These are phyloP conservation scores for Lactarius hengduanensis DNA, from an alignment of 768 basidiomycete genomes.

Conservation along the genomic window DNA sequence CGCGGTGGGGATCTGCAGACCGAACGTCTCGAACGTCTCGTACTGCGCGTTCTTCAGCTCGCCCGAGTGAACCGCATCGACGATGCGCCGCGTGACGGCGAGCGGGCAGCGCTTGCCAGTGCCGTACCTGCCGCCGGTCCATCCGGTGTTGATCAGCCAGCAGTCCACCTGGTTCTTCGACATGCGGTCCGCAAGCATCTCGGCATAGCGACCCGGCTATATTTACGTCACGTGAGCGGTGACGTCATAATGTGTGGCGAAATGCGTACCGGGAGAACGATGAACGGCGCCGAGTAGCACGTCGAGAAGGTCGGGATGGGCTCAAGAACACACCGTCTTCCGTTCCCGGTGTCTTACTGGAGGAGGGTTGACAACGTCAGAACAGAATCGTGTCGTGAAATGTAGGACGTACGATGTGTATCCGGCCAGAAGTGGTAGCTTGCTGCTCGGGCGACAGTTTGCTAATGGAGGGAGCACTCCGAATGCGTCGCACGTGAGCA, in stretches of 20 bases:
- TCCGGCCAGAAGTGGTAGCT: conserved; percentile 97
- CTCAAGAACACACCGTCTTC: conserved; percentile 97
- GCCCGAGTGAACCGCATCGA: conserved; percentile 96
- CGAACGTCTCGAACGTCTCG: conserved; percentile 82
- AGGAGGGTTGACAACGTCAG: conserved; percentile 27
- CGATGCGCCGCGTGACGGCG: conserved; percentile 92
- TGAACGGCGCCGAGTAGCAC: conserved; percentile 99
- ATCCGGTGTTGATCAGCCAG: conserved; percentile 99
- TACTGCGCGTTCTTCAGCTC: conserved; percentile 84
- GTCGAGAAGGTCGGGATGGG: conserved; percentile 99
- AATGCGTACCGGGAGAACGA: conserved; percentile 79
- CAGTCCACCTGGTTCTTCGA: conserved; percentile 83
- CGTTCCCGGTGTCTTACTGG: conserved; percentile 94
- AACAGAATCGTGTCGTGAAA: background rate
- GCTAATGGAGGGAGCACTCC: conserved; percentile 94
- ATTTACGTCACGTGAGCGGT: conserved; percentile 4
- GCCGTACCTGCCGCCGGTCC: conserved; percentile 94
- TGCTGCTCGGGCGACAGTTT: conserved; percentile 92
- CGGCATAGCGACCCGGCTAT: conserved; percentile 91
- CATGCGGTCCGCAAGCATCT: conserved; percentile 97
- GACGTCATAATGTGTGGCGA: conserved; percentile 12
- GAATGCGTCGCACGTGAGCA: conserved; percentile 97
- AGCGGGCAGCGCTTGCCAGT: conserved; percentile 93
- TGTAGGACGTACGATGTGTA: conserved; percentile 75
- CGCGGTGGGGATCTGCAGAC: conserved; percentile 76